Evolutionary conservation across 176 grass and related monocot species (phyloP).

Genomic region (Aegilops sharonensis): DNA sequence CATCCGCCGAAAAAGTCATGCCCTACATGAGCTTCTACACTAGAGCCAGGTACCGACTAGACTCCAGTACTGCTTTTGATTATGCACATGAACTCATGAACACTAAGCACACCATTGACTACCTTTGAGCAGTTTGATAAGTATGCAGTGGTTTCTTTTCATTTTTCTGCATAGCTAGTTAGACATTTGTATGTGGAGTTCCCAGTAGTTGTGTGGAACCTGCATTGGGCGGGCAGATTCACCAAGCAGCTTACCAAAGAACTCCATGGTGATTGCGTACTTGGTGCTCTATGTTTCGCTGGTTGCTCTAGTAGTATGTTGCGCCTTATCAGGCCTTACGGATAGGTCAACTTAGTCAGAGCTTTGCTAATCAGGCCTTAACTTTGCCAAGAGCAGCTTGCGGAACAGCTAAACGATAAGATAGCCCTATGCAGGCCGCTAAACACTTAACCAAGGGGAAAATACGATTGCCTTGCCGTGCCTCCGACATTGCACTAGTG

Average conservation of each 20-base stretch:
- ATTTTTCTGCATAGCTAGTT: background rate
- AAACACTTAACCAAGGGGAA: no score
- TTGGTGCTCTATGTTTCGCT: background rate
- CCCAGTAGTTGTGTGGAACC: background rate
- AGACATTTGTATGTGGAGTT: background rate
- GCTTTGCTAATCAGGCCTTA: background rate
- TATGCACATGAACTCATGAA: background rate
- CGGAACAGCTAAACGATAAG: no score
- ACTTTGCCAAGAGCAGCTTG: no score
- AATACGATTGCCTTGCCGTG: no score
- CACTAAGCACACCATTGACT: background rate
- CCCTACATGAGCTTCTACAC: slow-evolving; percentile 1
- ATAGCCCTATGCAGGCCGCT: no score
- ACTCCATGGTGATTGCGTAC: background rate
- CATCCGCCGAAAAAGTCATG: background rate
- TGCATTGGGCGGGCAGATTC: background rate
- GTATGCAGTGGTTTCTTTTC: background rate
- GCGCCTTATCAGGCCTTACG: no score
- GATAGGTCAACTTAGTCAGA: background rate
- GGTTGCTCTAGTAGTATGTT: no score
- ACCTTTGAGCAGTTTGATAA: background rate
- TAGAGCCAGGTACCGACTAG: background rate
- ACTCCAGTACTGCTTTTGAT: no score
- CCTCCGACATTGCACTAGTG: no score
- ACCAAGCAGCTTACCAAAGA: background rate